Evolutionary conservation across 495 filamentous ascomycete genomes (phyloP).

Genomic region (Daldinia bambusicola): DNA sequence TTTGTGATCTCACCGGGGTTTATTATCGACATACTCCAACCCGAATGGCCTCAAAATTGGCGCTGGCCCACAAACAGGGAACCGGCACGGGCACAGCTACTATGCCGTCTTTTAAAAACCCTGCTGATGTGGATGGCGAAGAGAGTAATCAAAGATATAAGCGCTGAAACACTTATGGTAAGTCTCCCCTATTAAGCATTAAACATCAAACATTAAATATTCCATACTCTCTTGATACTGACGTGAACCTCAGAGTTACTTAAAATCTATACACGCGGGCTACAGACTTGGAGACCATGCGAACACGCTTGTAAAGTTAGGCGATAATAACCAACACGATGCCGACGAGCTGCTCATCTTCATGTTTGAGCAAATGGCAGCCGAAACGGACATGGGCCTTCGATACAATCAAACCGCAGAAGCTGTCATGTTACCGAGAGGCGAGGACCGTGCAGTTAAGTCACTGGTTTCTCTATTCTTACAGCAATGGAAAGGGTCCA

Average conservation of each 20-base stretch:
- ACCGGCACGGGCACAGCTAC: constrained; percentile 79
- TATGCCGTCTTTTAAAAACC: constrained; percentile 78
- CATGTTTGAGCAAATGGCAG: constrained; percentile 52
- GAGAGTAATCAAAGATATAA: constrained; percentile 66
- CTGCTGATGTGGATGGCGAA: constrained; percentile 75
- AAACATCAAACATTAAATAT: too few relatives aligned
- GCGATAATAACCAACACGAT: constrained; percentile 56
- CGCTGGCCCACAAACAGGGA: constrained; percentile 67
- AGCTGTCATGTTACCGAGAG: neutral
- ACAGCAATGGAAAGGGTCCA: too few relatives aligned
- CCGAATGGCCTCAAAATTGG: constrained; percentile 39
- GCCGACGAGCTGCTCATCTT: constrained; percentile 56
- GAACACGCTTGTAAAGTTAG: too few relatives aligned
- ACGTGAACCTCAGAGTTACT: constrained; percentile 52
- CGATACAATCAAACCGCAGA: neutral
- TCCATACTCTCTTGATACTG: constrained; percentile 29
- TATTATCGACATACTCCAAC: constrained; percentile 69
- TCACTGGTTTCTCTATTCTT: neutral
- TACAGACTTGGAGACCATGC: too few relatives aligned
- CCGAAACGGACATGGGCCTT: constrained; percentile 51
- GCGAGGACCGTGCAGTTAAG: neutral
- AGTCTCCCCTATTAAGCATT: constrained; percentile 26
- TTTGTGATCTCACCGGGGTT: constrained; percentile 80
- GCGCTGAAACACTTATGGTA: constrained; percentile 75
- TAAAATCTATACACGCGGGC: constrained; percentile 48